phyloP scores from a whole-genome alignment of 2,329 filamentous ascomycete species.

The Pleomassaria siparia region DNA sequence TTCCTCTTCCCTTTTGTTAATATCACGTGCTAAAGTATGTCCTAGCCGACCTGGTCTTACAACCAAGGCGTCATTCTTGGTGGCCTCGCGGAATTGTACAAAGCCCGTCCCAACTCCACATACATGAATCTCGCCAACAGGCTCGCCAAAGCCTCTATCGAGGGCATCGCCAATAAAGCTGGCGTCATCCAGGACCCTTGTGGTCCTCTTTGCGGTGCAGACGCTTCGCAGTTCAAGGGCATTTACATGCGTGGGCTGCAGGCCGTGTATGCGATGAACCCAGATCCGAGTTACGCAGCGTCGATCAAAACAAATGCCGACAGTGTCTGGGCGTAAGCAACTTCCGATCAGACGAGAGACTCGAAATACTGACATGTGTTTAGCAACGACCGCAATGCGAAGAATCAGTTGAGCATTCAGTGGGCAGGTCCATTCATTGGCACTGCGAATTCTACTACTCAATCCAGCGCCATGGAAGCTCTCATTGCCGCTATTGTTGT shows the following conservation, averaged over 20 bases:
- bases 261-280: slow-evolving; percentile 56
- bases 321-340: slow-evolving; percentile 71
- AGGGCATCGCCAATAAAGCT: slow-evolving; percentile 36
- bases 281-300: slow-evolving; percentile 51
- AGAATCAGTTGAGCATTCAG: slow-evolving; percentile 59
- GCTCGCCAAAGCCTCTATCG: slow-evolving; percentile 45
- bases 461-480: slow-evolving; percentile 67
- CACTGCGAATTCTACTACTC: slow-evolving; percentile 59
- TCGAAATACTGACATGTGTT: no score
- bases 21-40: slow-evolving; percentile 1
- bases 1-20: neutral
- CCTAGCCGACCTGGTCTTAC: slow-evolving; percentile 52
- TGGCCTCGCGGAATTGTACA: slow-evolving; percentile 57
- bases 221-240: slow-evolving; percentile 69
- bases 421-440: slow-evolving; percentile 63
- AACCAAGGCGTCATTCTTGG: slow-evolving; percentile 65
- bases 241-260: slow-evolving; percentile 67
- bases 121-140: slow-evolving; percentile 40
- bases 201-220: slow-evolving; percentile 41
- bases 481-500: slow-evolving; percentile 60
- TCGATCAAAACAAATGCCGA: slow-evolving; percentile 65
- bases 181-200: slow-evolving; percentile 47
- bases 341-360: no score
- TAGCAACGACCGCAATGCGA: slow-evolving; percentile 54
- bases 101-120: slow-evolving; percentile 39